Conservation (phyloP, 2,329 filamentous ascomycete species). For the Xylaria hypoxylon region DNA sequence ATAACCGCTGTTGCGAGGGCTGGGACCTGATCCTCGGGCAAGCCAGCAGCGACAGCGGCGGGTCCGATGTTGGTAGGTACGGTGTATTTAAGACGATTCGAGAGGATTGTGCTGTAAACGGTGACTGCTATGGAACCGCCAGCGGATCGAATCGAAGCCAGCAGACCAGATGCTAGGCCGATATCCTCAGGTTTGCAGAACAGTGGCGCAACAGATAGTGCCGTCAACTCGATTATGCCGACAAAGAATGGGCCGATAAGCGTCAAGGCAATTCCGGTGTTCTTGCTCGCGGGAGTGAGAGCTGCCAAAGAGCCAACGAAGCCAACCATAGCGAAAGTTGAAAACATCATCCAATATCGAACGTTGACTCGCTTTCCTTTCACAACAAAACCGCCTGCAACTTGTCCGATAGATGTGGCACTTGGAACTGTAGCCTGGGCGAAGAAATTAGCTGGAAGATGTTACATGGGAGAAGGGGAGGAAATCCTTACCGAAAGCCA, state of each 20-base stretch:
- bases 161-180: conserved; percentile 55
- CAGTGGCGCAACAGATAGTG: conserved; percentile 52
- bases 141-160: conserved; percentile 55
- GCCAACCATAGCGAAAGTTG: conserved; percentile 54
- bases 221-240: conserved; percentile 53
- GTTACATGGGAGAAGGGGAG: background rate
- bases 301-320: conserved; percentile 52
- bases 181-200: conserved; percentile 56
- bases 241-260: conserved; percentile 55
- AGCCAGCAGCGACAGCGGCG: conserved; percentile 53
- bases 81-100: conserved; percentile 52
- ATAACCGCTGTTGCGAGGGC: conserved; percentile 52
- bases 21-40: conserved; percentile 50
- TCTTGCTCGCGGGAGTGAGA: conserved; percentile 50
- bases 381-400: conserved; percentile 50
- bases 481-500: conserved; percentile 50
- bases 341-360: conserved; percentile 54
- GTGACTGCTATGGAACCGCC: conserved; percentile 54
- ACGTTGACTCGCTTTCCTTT: conserved; percentile 53
- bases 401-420: conserved; percentile 52
- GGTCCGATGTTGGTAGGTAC: conserved; percentile 53
- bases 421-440: conserved; percentile 51
- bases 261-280: conserved; percentile 51
- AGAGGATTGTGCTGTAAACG: conserved; percentile 56
- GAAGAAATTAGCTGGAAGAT: conserved; percentile 25